phyloP scores from a whole-genome alignment of 345 rosid genomes.

The Euphorbia peplus region DNA sequence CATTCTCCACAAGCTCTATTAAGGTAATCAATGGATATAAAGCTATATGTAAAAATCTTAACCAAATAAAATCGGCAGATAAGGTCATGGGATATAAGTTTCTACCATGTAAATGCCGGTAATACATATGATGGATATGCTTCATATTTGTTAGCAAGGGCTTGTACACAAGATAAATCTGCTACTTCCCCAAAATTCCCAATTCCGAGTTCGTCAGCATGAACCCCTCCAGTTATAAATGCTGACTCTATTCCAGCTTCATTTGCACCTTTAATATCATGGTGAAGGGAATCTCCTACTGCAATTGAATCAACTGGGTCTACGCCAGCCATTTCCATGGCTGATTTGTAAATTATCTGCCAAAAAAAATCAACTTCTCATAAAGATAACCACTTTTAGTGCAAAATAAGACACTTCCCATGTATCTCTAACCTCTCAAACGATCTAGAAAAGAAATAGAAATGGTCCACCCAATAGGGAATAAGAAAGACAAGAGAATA shows the following conservation, averaged over 20 bases:
- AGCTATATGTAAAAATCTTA: not conserved
- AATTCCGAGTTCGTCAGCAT: conserved; percentile 74
- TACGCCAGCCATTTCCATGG: conserved; percentile 64
- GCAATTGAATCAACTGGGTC: conserved; percentile 58
- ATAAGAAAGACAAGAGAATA: conserved; percentile 23
- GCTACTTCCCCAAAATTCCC: conserved; percentile 56
- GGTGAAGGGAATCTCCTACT: conserved; percentile 91
- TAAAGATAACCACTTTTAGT: too few species aligned
- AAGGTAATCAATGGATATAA: not conserved
- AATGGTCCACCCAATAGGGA: not conserved
- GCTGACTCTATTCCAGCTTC: conserved; percentile 68
- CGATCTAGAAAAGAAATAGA: not conserved
- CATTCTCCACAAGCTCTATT: not conserved
- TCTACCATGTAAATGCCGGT: conserved; percentile 73
- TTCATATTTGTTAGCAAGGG: conserved; percentile 55
- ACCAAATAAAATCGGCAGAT: not conserved
- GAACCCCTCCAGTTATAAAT: conserved; percentile 75
- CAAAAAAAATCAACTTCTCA: not conserved
- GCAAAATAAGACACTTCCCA: too few species aligned
- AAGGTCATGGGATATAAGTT: not conserved
- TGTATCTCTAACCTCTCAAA: too few species aligned
- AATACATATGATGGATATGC: conserved; percentile 64
- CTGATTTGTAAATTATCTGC: conserved; percentile 80
- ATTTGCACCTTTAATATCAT: conserved; percentile 89
- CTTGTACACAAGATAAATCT: conserved; percentile 48